Evolutionary conservation across 371 early-diverging fungal genomes (phyloP).

Genomic region (Circinella umbellata): DNA sequence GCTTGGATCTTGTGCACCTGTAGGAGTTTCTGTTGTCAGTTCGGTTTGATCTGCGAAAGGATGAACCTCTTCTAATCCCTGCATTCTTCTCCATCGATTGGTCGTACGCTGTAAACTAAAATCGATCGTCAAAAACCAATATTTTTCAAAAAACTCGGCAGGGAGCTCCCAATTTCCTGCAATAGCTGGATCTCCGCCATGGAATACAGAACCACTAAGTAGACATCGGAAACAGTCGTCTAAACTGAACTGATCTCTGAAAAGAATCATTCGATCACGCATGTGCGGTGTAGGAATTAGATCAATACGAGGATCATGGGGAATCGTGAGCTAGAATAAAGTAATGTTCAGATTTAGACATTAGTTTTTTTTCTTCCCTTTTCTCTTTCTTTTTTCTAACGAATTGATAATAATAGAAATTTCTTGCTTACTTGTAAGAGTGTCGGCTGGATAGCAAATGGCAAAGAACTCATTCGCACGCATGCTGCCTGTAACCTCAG

Average conservation of each 20-base stretch:
- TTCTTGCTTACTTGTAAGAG: slow-evolving; percentile 31
- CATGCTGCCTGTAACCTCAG: slow-evolving; percentile 28
- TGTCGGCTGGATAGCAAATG: slow-evolving; percentile 36
- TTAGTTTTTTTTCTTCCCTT: background rate
- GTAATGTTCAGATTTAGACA: background rate
- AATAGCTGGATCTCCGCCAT: slow-evolving; percentile 52
- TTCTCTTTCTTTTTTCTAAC: too few species aligned
- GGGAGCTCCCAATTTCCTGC: slow-evolving; percentile 57
- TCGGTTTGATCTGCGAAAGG: background rate
- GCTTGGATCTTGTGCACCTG: background rate
- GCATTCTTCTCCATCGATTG: slow-evolving; percentile 31
- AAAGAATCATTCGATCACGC: slow-evolving; percentile 58
- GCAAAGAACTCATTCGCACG: slow-evolving; percentile 26
- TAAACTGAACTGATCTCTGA: slow-evolving; percentile 46
- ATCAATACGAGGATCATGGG: slow-evolving; percentile 58
- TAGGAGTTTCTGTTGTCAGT: background rate
- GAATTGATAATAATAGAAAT: background rate
- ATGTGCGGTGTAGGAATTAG: slow-evolving; percentile 54
- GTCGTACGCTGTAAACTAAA: slow-evolving; percentile 30
- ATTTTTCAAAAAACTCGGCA: slow-evolving; percentile 48
- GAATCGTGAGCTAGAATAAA: slow-evolving; percentile 35
- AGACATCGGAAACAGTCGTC: slow-evolving; percentile 54
- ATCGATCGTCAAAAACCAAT: slow-evolving; percentile 43
- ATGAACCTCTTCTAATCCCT: slow-evolving; percentile 30
- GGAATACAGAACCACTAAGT: slow-evolving; percentile 45